Evolutionary conservation across 2,329 filamentous ascomycete genomes (phyloP), one percentile per base, ranked within the genome.

Genomic region (Stachybotrys echinatus): DNA sequence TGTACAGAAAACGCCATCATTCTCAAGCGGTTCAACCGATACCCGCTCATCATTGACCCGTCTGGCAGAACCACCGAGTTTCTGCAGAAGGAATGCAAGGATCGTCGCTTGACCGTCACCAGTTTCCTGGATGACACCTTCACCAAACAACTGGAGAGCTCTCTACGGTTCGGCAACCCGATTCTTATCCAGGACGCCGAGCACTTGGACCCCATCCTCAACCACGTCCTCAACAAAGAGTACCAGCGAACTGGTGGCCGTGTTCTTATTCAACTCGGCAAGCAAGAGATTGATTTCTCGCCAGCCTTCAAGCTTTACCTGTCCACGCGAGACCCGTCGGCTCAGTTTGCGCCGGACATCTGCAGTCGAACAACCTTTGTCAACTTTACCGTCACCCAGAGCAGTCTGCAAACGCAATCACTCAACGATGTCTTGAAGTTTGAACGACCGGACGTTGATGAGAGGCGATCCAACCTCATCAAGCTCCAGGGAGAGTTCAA

Each of bases 401-500:
- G 94, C 80, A 97, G 92, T 77, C 79, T 99, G 64, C 94, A 96
- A 73, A 97, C 94, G 2, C 94, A 99, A 70, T 96, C 94, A 1
- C 83, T 99, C 58, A 96, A 96, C 59, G 92, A 99, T 55, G 94
- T 97, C 31, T 81, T 99, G 63, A 97, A 97, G 70, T 96, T 92
- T 14, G 94, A 99, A 75, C 84, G 95, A 50, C 94, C 95, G 4
- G 94, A 99, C 71, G 91, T 99, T 18, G 94, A 99, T 65, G 92
- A 97, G 75, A 84, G 94, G 56, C 85, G 94, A 50, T 95, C 92
- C 34, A 97, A 99, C 67, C 84, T 99, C 57, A 95, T 97, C 79
- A 99, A 99, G 74, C 83, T 96, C 61, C 94, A 99, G 73, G 94
- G 94, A 62, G 95, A 99, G 71, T 99, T 99, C 80, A 96, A 95